Evolutionary conservation across 192 early-diverging fungal genomes (phyloP).

Genomic region (Gamsiella multidivaricata): DNA sequence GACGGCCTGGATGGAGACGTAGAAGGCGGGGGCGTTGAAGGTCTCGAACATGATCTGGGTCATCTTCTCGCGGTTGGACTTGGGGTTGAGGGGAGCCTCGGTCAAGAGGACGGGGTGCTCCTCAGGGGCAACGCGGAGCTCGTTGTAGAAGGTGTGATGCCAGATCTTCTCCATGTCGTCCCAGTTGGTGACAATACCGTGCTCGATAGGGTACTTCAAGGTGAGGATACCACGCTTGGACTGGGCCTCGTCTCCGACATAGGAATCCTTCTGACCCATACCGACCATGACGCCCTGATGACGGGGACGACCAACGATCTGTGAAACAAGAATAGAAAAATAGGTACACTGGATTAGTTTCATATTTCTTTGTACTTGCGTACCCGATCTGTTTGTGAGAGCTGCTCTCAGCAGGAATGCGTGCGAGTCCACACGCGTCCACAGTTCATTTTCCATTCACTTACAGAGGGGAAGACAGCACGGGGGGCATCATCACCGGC

Average conservation of each 20-base stretch:
- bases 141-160: conserved; percentile 99
- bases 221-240: conserved; percentile 90
- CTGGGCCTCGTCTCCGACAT: conserved; percentile 93
- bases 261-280: conserved; percentile 92
- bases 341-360: not conserved
- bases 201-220: conserved; percentile 90
- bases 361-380: not conserved
- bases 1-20: conserved; percentile 96
- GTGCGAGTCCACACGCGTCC: not conserved
- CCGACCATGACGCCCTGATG: conserved; percentile 92
- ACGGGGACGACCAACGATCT: conserved; percentile 86
- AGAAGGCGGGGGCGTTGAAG: conserved; percentile 97
- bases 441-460: not conserved
- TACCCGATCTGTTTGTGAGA: not conserved
- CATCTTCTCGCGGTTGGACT: conserved; percentile 99
- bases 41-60: conserved; percentile 99
- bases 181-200: conserved; percentile 95
- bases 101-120: conserved; percentile 97
- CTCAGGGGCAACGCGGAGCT: conserved; percentile 98
- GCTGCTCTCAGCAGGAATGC: not conserved
- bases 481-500: conserved; percentile 92
- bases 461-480: conserved; percentile 70
- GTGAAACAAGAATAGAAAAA: not conserved
- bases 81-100: conserved; percentile 98
- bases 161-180: conserved; percentile 97